Percentiles rank a stretch among this genome's conserved stretches.
Evolutionary conservation across 129 eudicot genomes (phyloP).

Genomic region (Centaurea solstitialis): DNA sequence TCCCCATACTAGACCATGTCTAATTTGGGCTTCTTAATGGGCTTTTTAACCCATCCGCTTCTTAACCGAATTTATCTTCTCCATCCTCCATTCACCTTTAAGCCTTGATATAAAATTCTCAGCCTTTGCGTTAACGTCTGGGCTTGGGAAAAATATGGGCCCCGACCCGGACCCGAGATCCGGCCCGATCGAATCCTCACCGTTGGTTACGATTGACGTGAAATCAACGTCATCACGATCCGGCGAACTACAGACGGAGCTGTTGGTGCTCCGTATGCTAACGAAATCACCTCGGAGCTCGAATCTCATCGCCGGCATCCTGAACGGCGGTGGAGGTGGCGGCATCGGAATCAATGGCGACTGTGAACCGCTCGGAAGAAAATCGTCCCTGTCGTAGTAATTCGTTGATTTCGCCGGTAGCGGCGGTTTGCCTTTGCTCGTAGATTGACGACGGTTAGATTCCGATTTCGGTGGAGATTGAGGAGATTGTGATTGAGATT

Average conservation of each 20-base stretch:
- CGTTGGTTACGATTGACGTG: conserved; percentile 21
- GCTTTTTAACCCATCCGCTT: conserved; percentile 10
- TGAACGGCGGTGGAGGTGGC: conserved; percentile 74
- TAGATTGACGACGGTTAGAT: conserved; percentile 9
- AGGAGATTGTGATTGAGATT: conserved; percentile 34
- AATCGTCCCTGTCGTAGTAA: conserved; percentile 42
- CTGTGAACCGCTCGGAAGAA: conserved; percentile 43
- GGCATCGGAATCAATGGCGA: conserved; percentile 59
- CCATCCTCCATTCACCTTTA: conserved; percentile 44
- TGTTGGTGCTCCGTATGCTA: conserved; percentile 48
- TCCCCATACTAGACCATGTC: background rate
- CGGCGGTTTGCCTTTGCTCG: conserved; percentile 60
- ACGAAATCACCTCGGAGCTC: conserved; percentile 60
- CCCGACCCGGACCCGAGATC: conserved; percentile 2
- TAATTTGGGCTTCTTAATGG: conserved; percentile 5
- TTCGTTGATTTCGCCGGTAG: conserved; percentile 48
- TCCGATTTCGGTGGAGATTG: conserved; percentile 35
- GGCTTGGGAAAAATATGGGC: conserved; percentile 32
- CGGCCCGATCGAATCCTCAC: conserved; percentile 25
- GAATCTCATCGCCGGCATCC: conserved; percentile 50
- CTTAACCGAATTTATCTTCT: conserved; percentile 8
- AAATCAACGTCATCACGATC: conserved; percentile 53
- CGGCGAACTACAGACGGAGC: conserved; percentile 76
- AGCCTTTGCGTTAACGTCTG: conserved; percentile 40
- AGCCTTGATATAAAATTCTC: conserved; percentile 44